Base-by-base conservation (phyloP, 2,329 filamentous ascomycete genomes). In the Keithomyces neogunnii region DNA sequence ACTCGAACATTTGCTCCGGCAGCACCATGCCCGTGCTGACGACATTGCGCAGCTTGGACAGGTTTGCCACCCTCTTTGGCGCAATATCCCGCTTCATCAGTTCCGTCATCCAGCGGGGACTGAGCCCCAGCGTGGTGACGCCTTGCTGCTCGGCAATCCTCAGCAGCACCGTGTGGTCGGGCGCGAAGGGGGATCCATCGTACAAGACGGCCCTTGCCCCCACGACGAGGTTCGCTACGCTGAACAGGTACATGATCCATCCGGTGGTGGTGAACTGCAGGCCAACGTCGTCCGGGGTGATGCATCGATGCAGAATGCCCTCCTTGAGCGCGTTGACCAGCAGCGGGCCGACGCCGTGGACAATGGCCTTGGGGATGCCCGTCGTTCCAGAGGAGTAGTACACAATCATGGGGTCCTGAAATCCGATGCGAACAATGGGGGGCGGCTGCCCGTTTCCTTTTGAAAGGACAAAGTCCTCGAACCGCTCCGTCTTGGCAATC, bases 171-270 rank as follows among this genome's bases (percentile, higher is more conserved):
- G 70, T 75, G 1, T 81, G 69, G 55, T 88, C 81, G 0, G 89
- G 89, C 45, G 82, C 69, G 66, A 95, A 89, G 0, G 89, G 89
- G 7, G 84, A 89, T 3, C 89, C 89, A 62, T 95, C 89, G 63
- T 95, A 95, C n/a, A 92, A 71, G 2, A 95, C 67, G 1, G 78
- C 72, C 5, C 80, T 75, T 0, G 75, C 73, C 6, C 88, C 87
- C 39, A 74, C 69, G 1, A 85, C 59, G 6, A 92, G 71, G 3
- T 74, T 71, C 26, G 75, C 72, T 0, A 88, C 72, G 38, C 76
- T 78, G 3, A 74, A 69, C 7, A 90, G 71, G 63, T 92, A 93
- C 89, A 95, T 95, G 68, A 95, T 93, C 89, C 89, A 95, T 0
- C 87, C 86, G 0, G 86, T 89, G 0, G 82, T 86, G 1, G 82